phyloP scores from a whole-genome alignment of 2,329 filamentous ascomycete genomes.

The Ophiosphaerella korrae region DNA sequence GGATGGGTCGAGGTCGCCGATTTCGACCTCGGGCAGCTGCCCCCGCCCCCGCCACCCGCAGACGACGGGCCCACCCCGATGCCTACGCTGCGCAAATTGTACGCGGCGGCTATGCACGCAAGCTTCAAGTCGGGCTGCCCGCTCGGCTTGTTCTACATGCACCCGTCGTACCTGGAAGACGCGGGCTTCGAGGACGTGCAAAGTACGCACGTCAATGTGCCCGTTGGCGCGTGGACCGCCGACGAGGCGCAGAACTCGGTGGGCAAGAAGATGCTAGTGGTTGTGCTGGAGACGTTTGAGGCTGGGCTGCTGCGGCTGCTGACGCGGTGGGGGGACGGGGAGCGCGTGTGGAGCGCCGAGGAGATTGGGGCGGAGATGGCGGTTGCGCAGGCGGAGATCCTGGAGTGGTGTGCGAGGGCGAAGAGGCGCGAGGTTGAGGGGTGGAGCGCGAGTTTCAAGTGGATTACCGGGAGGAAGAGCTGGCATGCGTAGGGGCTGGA shows the following conservation, averaged over 20 bases:
- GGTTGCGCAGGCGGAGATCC: slow-evolving; percentile 32
- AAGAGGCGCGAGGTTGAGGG: slow-evolving; percentile 34
- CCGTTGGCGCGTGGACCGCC: slow-evolving; percentile 40
- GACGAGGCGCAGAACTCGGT: slow-evolving; percentile 39
- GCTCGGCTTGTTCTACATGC: slow-evolving; percentile 51
- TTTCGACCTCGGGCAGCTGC: slow-evolving; percentile 37
- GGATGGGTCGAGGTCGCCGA: slow-evolving; percentile 56
- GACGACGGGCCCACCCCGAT: slow-evolving; percentile 10
- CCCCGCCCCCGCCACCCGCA: slow-evolving; percentile 5
- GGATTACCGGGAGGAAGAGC: slow-evolving; percentile 41
- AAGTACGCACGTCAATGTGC: slow-evolving; percentile 47
- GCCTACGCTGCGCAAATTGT: slow-evolving; percentile 34
- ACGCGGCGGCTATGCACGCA: slow-evolving; percentile 42
- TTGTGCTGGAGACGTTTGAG: slow-evolving; percentile 42
- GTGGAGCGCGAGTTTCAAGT: slow-evolving; percentile 45
- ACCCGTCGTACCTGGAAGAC: slow-evolving; percentile 45
- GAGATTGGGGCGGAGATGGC: slow-evolving; percentile 30
- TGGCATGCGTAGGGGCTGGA: slow-evolving; percentile 17
- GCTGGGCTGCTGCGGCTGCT: slow-evolving; percentile 32
- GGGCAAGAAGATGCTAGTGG: slow-evolving; percentile 42
- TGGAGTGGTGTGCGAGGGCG: slow-evolving; percentile 29
- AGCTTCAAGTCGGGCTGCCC: slow-evolving; percentile 49
- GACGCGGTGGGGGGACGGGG: slow-evolving; percentile 35
- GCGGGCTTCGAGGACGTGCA: slow-evolving; percentile 53
- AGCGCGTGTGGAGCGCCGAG: slow-evolving; percentile 34